phyloP scores from a whole-genome alignment of 1,139 yeast genomes.

The Chernovozyma aurita region DNA sequence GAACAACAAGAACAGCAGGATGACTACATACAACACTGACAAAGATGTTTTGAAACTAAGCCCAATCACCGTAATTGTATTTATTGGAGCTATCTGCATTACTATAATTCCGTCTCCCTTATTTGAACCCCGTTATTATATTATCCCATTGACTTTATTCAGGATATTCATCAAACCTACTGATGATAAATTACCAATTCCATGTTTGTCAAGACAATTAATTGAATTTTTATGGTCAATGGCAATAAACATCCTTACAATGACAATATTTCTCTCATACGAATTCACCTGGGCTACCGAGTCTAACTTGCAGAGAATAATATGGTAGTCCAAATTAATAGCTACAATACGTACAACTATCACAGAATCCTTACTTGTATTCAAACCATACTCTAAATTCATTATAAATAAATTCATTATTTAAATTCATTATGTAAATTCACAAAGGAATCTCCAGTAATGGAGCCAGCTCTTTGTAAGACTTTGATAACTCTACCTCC shows the following conservation, averaged over 20 bases:
- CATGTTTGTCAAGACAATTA: slow-evolving; percentile 27
- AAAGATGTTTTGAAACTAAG: slow-evolving; percentile 15
- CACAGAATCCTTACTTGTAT: no score
- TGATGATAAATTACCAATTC: slow-evolving; percentile 13
- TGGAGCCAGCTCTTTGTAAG: not conserved
- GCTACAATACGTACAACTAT: no score
- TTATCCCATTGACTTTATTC: slow-evolving; percentile 75
- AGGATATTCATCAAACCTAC: slow-evolving; percentile 51
- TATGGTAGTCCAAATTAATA: slow-evolving; percentile 69
- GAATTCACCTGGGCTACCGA: slow-evolving; percentile 71
- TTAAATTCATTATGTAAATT: no score
- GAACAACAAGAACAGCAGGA: slow-evolving; percentile 10
- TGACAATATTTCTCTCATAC: slow-evolving; percentile 52
- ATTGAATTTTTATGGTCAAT: slow-evolving; percentile 62
- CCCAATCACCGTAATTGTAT: slow-evolving; percentile 39
- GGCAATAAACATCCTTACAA: slow-evolving; percentile 48
- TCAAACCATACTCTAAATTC: no score
- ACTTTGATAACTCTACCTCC: not conserved
- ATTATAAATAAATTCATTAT: no score
- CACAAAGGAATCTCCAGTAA: not conserved
- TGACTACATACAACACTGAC: no score
- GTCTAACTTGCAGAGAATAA: slow-evolving; percentile 65
- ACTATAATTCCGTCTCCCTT: slow-evolving; percentile 86
- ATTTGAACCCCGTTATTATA: slow-evolving; percentile 90
- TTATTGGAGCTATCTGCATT: slow-evolving; percentile 46